These are phyloP conservation scores for Colletotrichum spinosum DNA, from an alignment of 2,329 filamentous ascomycete species.

Conservation along the genomic window DNA sequence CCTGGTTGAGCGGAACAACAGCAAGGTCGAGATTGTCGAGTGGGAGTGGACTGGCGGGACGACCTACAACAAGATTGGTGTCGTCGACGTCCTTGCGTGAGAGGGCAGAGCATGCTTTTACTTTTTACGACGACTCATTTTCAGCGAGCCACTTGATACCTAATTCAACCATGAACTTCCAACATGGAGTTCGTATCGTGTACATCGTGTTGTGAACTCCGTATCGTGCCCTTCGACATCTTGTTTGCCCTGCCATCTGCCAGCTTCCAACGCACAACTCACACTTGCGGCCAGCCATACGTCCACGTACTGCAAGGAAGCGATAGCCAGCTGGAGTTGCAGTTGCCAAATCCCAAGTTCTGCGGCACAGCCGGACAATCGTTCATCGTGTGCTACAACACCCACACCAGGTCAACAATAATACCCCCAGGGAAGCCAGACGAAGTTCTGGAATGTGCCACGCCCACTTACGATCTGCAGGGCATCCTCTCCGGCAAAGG, in stretches of 20 bases:
- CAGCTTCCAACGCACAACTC: background rate
- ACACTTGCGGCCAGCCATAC: background rate
- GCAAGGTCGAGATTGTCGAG: constrained; percentile 30
- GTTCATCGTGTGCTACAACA: background rate
- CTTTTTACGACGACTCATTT: too few relatives aligned
- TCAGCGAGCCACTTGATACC: background rate
- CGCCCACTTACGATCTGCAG: constrained; percentile 2
- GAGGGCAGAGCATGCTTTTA: background rate
- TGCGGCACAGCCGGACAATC: background rate
- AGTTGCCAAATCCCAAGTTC: background rate
- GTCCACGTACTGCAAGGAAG: background rate
- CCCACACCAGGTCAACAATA: background rate
- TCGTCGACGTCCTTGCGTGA: constrained; percentile 20
- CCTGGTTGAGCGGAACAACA: constrained; percentile 13
- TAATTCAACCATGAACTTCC: background rate
- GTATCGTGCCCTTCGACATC: too few relatives aligned
- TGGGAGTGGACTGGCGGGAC: constrained; percentile 37
- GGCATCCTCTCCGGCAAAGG: background rate
- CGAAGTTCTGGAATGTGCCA: too few relatives aligned
- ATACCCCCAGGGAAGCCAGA: background rate
- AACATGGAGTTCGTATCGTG: too few relatives aligned
- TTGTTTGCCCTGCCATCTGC: too few relatives aligned
- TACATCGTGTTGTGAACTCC: too few relatives aligned
- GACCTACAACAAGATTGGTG: constrained; percentile 34
- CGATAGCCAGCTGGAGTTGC: constrained; percentile 2